A percentile compares a stretch with the other conserved stretches of the same genome.
These are phyloP conservation scores for Diaporthe aspalathi DNA, from an alignment of 2,329 filamentous ascomycete genomes.

Conservation along the genomic window DNA sequence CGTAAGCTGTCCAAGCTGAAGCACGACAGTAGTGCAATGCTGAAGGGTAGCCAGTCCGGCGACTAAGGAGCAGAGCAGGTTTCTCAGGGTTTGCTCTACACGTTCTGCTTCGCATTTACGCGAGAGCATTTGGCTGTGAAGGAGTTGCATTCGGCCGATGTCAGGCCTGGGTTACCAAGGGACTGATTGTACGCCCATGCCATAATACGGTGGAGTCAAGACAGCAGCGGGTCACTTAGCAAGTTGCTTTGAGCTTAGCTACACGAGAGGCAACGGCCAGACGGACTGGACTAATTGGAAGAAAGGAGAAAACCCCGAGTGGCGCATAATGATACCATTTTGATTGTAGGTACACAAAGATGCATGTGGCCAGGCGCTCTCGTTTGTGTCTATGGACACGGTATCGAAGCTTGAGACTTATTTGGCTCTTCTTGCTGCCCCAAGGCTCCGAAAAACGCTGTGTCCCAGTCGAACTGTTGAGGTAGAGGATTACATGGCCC, in stretches of 20 bases:
- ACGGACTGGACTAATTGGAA: not conserved
- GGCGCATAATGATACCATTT: constrained; percentile 22
- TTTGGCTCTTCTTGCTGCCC: not conserved
- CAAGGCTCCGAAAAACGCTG: not conserved
- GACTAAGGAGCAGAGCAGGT: constrained; percentile 10
- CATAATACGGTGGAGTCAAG: not conserved
- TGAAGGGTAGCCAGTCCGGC: constrained; percentile 56
- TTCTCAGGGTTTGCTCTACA: not conserved
- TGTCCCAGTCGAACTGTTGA: not conserved
- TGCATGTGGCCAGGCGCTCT: not conserved
- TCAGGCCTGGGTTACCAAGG: not conserved
- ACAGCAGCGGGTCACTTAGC: not conserved
- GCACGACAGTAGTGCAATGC: constrained; percentile 67
- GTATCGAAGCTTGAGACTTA: not conserved
- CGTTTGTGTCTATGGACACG: not conserved
- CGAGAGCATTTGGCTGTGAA: not conserved
- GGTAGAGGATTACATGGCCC: not conserved
- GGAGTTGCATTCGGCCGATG: not conserved
- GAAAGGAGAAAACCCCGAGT: not conserved
- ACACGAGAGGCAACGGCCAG: not conserved
- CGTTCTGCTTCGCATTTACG: not conserved
- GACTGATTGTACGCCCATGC: no score
- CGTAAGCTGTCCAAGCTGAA: constrained; percentile 66
- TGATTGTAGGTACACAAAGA: not conserved
- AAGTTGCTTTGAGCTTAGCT: constrained; percentile 3